phyloP scores from a whole-genome alignment of 495 filamentous ascomycete species.

The Cercophora newfieldiana region DNA sequence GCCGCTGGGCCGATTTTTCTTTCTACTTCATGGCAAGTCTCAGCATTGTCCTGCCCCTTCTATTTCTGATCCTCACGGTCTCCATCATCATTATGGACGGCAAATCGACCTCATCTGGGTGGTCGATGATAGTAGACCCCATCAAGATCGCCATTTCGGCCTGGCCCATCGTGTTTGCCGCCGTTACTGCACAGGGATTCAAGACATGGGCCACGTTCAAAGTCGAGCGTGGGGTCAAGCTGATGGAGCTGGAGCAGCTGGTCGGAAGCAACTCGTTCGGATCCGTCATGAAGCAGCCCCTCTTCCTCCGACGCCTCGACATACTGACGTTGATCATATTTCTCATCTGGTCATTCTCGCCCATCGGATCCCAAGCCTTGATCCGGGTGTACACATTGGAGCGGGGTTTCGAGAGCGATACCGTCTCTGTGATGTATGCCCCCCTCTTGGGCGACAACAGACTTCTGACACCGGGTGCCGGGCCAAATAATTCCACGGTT shows the following conservation, averaged over 20 bases:
- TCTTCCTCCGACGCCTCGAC: slow-evolving; percentile 12
- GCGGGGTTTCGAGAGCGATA: neutral
- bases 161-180: slow-evolving; percentile 24
- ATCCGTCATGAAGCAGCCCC: slow-evolving; percentile 13
- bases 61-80: slow-evolving; percentile 6
- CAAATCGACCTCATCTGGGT: neutral
- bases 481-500: neutral
- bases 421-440: neutral
- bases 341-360: slow-evolving; percentile 12
- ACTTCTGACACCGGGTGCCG: slow-evolving; percentile 3
- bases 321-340: slow-evolving; percentile 10
- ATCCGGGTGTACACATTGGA: neutral
- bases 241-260: slow-evolving; percentile 22
- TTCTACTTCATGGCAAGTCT: slow-evolving; percentile 13
- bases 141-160: slow-evolving; percentile 19
- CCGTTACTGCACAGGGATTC: slow-evolving; percentile 20
- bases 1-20: slow-evolving; percentile 10
- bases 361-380: slow-evolving; percentile 13
- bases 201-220: slow-evolving; percentile 20
- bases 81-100: slow-evolving; percentile 7
- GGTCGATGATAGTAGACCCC: slow-evolving; percentile 12
- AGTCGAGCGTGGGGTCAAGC: slow-evolving; percentile 19
- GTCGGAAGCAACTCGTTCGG: slow-evolving; percentile 19
- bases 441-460: slow-evolving; percentile 4
- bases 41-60: slow-evolving; percentile 4